Percentiles rank a stretch among this genome's conserved stretches.
Evolutionary conservation across 768 basidiomycete species (phyloP).

Genomic region (Tricholoma saponaceum): DNA sequence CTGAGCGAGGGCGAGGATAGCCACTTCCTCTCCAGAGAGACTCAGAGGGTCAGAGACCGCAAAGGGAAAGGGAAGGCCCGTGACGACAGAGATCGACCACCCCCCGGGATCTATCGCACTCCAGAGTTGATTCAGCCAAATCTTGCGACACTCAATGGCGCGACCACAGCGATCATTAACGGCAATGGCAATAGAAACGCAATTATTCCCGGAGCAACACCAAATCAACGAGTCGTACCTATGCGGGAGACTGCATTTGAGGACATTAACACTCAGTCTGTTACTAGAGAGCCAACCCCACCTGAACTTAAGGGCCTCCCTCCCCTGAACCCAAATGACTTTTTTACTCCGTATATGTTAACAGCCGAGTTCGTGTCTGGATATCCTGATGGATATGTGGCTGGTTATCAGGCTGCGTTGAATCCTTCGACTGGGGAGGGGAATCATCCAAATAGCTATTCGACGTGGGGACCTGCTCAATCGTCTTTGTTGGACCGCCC

Average conservation of each 20-base stretch:
- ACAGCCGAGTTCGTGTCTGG: conserved; percentile 19
- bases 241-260: conserved; percentile 6
- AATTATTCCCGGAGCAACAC: conserved; percentile 27
- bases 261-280: not conserved
- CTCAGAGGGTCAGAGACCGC: not conserved
- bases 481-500: not conserved
- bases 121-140: not conserved
- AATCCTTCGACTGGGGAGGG: not conserved
- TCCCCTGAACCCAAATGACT: not conserved
- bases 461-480: not conserved
- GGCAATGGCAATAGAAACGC: conserved; percentile 21
- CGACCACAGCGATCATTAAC: not conserved
- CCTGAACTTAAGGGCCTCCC: not conserved
- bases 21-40: not conserved
- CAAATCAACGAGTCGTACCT: conserved; percentile 27
- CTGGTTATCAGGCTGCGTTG: conserved; percentile 19
- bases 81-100: not conserved
- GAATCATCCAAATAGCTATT: not conserved
- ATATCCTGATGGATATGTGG: conserved; percentile 22
- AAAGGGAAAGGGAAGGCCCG: conserved; percentile 1
- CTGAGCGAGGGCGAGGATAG: not conserved
- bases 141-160: not conserved
- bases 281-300: not conserved
- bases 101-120: not conserved
- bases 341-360: conserved; percentile 20